Evolutionary conservation across 495 filamentous ascomycete species (phyloP).

Genomic region (Penicillium ucsense): DNA sequence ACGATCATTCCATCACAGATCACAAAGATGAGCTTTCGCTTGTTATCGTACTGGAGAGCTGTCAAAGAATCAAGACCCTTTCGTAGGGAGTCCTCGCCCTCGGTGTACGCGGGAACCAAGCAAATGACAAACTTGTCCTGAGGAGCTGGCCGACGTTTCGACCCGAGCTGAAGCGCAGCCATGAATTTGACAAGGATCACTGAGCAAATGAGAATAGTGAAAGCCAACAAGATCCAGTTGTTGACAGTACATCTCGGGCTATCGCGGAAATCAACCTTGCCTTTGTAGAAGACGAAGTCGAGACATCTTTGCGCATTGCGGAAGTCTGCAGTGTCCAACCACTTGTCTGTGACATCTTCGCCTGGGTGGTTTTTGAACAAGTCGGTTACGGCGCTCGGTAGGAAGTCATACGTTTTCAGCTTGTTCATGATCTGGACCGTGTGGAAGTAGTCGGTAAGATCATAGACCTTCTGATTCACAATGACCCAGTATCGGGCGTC

Average conservation of each 20-base stretch:
- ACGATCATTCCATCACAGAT: constrained; percentile 97
- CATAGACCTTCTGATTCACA: constrained; percentile 65
- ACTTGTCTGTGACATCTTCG: constrained; percentile 58
- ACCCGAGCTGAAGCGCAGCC: constrained; percentile 86
- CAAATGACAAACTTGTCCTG: constrained; percentile 99
- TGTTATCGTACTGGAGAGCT: constrained; percentile 93
- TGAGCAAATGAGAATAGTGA: constrained; percentile 68
- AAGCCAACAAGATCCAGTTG: constrained; percentile 82
- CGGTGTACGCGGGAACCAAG: constrained; percentile 94
- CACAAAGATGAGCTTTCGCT: constrained; percentile 88
- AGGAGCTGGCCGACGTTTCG: constrained; percentile 76
- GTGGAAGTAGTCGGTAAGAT: constrained; percentile 83
- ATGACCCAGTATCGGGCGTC: constrained; percentile 71
- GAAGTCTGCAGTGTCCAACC: constrained; percentile 43
- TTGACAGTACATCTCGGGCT: constrained; percentile 72
- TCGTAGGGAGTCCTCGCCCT: constrained; percentile 87
- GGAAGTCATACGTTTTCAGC: constrained; percentile 48
- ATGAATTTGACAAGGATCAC: constrained; percentile 87
- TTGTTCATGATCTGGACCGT: constrained; percentile 48
- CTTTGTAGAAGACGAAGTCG: constrained; percentile 72
- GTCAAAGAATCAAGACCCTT: constrained; percentile 92
- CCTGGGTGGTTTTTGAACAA: constrained; percentile 69
- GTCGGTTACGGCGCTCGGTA: constrained; percentile 52
- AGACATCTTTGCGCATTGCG: constrained; percentile 63
- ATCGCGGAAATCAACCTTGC: constrained; percentile 76